Percentiles rank a stretch among this genome's conserved stretches.
These are phyloP conservation scores for Tolypocladium endophyticum DNA, from an alignment of 2,329 filamentous ascomycete species.

Conservation along the genomic window DNA sequence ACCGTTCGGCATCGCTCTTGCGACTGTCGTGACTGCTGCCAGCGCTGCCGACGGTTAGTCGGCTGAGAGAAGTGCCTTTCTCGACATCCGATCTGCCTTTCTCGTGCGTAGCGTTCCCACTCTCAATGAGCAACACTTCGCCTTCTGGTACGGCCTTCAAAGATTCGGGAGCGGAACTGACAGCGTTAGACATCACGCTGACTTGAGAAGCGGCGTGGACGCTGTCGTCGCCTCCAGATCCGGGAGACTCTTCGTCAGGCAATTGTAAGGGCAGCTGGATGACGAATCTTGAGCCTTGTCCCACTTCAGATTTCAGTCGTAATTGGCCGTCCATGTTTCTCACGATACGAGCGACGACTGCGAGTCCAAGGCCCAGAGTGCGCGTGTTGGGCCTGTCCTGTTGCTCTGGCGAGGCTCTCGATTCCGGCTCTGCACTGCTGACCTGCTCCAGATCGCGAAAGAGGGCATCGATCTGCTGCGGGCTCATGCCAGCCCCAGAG, in stretches of 20 bases:
- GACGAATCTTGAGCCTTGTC: slow-evolving; percentile 73
- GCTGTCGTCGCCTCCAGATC: slow-evolving; percentile 8
- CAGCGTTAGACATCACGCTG: slow-evolving; percentile 4
- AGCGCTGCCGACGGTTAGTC: slow-evolving; percentile 27
- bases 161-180: slow-evolving; percentile 11
- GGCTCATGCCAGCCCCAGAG: slow-evolving; percentile 64
- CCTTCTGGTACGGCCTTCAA: slow-evolving; percentile 24
- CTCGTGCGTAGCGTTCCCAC: slow-evolving; percentile 15
- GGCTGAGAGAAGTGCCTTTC: slow-evolving; percentile 10
- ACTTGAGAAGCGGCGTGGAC: not conserved
- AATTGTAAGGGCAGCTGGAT: slow-evolving; percentile 68
- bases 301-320: slow-evolving; percentile 71
- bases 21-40: slow-evolving; percentile 34
- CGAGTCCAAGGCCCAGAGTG: slow-evolving; percentile 71
- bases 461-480: slow-evolving; percentile 42
- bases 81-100: slow-evolving; percentile 4
- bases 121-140: slow-evolving; percentile 54
- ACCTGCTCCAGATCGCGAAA: slow-evolving; percentile 52
- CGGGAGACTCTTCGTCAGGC: slow-evolving; percentile 30
- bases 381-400: slow-evolving; percentile 21
- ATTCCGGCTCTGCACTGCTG: slow-evolving; percentile 31
- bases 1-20: slow-evolving; percentile 53
- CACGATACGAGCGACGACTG: slow-evolving; percentile 74
- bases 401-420: slow-evolving; percentile 9
- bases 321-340: slow-evolving; percentile 88